Evolutionary conservation across 768 basidiomycete species (phyloP), one percentile per base, ranked within the genome.

Genomic region (Lactarius evosmus): DNA sequence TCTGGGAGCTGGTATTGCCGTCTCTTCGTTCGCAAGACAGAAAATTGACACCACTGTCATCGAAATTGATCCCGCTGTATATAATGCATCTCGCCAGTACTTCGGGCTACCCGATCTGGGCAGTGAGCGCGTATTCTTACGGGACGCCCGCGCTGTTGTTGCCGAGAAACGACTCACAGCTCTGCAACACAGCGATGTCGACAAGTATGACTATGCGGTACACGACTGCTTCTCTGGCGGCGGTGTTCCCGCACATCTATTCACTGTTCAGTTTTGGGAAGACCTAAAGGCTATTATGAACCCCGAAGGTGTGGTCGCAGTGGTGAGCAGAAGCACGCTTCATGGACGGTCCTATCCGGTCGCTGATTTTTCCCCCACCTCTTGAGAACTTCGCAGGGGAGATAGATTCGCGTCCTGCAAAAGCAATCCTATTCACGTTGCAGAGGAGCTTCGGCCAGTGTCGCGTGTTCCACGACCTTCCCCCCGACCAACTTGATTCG

Each of bases 201-300:
- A 73, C 9, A 75, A 76, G 22, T 93, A 84, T 71, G 88, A 91
- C 68, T 79, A 88, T 66, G 83, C 94, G 44, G 78, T 96, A 0
- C 96, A 98, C 68, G 95, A 96, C 70, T 92, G 91, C 71, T 98
- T 97, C 73, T 93, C 94, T 9, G 96, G 95, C 9, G 96, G 96
- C 3, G 85, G 85, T n/a, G 86, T 98, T 2, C 94, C 96, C 0
- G 78, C 85, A 40, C 88, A 93, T 70, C 76, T 98, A 57, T 98
- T 89, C 75, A 91, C 94, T 0, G 44, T 82, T 33, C 87, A 95
- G 68, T 95, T 95, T 72, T 96, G 93, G 91, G 67, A 78, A 27
- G 85, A 86, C 58, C 71, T 96, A 57, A 87, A 83, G 69, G 70
- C 73, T 2, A 72, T 87, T 22, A 81, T 96, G 74, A 79, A 82